Evolutionary conservation across 2,329 filamentous ascomycete genomes (phyloP).

Genomic region (Coniella lustricola): DNA sequence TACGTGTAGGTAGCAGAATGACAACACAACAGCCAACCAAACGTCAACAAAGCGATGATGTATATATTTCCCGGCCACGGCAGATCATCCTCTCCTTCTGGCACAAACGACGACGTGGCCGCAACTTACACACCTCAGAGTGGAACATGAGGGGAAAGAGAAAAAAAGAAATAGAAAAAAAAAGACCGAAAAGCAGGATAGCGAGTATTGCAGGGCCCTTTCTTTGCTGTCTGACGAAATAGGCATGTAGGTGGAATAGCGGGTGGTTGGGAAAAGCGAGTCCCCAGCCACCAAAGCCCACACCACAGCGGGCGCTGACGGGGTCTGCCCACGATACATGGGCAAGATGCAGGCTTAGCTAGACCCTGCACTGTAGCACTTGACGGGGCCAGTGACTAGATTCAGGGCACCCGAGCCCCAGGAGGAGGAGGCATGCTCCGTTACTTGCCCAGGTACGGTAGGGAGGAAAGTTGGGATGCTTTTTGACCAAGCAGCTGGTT

Average conservation of each 20-base stretch:
- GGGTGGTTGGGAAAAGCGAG: background rate
- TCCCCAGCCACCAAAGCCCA: slow-evolving; percentile 3
- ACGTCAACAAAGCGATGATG: background rate
- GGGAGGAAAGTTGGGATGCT: background rate
- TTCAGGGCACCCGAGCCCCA: background rate
- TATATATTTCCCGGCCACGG: too few relatives aligned
- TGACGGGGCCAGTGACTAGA: too few relatives aligned
- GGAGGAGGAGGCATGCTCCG: background rate
- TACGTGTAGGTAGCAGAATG: background rate
- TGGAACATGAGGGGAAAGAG: too few relatives aligned
- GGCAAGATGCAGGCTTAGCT: too few relatives aligned
- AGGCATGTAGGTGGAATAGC: slow-evolving; percentile 4
- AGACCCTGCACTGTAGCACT: too few relatives aligned
- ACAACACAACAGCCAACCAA: background rate
- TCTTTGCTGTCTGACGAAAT: slow-evolving; percentile 3
- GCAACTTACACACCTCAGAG: too few relatives aligned
- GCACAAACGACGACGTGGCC: too few relatives aligned
- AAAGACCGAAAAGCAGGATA: background rate
- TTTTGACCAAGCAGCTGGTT: background rate
- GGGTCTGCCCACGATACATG: too few relatives aligned
- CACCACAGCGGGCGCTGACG: background rate
- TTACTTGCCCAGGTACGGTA: too few relatives aligned
- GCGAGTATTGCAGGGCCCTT: background rate
- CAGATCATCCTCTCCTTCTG: too few relatives aligned
- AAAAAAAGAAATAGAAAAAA: background rate